Evolutionary conservation across 352 stramenopile genomes (phyloP).

Genomic region (Pythium plurisporium): DNA sequence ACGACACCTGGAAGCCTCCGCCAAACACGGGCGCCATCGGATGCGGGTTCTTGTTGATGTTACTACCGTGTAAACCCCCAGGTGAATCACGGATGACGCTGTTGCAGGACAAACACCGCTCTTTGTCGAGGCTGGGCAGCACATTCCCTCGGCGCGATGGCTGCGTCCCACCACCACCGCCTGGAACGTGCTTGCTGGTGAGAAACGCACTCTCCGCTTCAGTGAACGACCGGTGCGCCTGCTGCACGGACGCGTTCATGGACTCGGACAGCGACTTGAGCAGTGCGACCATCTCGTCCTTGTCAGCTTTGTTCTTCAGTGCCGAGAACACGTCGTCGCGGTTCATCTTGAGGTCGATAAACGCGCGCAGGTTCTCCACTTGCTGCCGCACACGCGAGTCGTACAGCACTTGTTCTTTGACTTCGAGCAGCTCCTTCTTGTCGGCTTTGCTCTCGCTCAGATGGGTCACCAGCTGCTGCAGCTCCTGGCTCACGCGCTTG

Average conservation of each 20-base stretch:
- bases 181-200: constrained; percentile 54
- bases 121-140: constrained; percentile 72
- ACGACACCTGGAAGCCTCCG: constrained; percentile 59
- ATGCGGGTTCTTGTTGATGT: constrained; percentile 69
- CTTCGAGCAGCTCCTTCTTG: constrained; percentile 79
- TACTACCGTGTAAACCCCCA: constrained; percentile 1
- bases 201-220: constrained; percentile 72
- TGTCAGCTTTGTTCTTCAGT: constrained; percentile 83
- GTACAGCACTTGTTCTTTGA: constrained; percentile 86
- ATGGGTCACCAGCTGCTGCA: constrained; percentile 79
- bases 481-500: constrained; percentile 77
- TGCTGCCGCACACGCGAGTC: constrained; percentile 82
- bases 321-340: constrained; percentile 79
- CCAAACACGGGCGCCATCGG: constrained; percentile 64
- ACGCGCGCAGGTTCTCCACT: constrained; percentile 79
- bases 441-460: constrained; percentile 79
- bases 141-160: constrained; percentile 43
- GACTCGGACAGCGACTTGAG: constrained; percentile 78
- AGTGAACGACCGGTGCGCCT: constrained; percentile 54
- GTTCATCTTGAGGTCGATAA: constrained; percentile 90
- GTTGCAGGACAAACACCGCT: constrained; percentile 78
- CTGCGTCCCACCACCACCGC: background rate
- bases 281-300: constrained; percentile 77
- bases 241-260: constrained; percentile 77
- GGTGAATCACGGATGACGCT: constrained; percentile 49